Evolutionary conservation across 139 green algal genomes (phyloP).

Genomic region (Tetraselmis chui): DNA sequence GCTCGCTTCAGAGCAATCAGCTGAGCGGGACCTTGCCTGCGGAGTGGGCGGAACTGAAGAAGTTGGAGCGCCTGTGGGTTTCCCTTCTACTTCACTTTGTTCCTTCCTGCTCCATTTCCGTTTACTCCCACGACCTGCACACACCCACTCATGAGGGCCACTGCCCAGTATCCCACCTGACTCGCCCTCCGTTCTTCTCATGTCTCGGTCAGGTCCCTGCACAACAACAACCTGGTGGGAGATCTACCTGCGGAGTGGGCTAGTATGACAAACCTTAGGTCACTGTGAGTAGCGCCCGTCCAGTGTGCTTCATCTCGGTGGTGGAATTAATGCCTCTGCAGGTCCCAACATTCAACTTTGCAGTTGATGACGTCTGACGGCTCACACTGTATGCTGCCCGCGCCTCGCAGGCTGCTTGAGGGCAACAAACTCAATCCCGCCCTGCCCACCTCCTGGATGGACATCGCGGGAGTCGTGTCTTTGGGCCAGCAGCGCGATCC

Average conservation of each 20-base stretch:
- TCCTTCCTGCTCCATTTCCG: too few species aligned
- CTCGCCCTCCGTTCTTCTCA: too few species aligned
- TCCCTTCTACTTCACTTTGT: too few species aligned
- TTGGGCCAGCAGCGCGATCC: not conserved
- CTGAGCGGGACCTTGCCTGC: not conserved
- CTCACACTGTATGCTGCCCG: too few species aligned
- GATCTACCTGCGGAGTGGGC: not conserved
- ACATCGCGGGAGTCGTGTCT: not conserved
- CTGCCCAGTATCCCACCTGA: too few species aligned
- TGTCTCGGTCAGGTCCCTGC: not conserved
- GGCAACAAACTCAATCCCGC: not conserved
- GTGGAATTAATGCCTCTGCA: too few species aligned
- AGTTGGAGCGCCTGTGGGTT: not conserved
- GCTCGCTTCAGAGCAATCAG: not conserved
- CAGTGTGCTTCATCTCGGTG: too few species aligned
- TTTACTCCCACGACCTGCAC: too few species aligned
- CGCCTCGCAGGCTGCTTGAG: not conserved
- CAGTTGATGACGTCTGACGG: too few species aligned
- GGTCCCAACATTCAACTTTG: too few species aligned
- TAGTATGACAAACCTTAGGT: not conserved
- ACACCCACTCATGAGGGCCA: too few species aligned
- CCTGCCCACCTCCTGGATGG: not conserved
- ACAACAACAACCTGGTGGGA: not conserved
- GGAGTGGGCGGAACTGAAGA: not conserved
- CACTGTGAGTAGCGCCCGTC: not conserved